Percentiles rank a stretch among this genome's conserved stretches.
Conservation (phyloP, 1,139 yeast genomes). For the Protomyces gravidus region DNA sequence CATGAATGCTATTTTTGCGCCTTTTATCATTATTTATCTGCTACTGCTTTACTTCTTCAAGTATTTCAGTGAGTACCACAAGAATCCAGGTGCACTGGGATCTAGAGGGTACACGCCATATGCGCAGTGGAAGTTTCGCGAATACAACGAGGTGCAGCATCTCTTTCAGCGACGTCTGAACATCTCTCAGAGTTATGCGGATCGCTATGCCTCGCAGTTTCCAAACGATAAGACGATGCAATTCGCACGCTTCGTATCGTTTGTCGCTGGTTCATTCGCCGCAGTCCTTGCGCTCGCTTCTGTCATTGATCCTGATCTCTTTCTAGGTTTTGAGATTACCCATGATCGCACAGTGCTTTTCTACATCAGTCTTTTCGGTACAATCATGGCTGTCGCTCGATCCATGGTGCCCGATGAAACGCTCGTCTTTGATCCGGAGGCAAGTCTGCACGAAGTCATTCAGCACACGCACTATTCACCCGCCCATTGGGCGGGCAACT, state of each 20-base stretch:
- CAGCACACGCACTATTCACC: slow-evolving; percentile 90
- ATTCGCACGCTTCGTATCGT: slow-evolving; percentile 57
- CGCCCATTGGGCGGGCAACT: slow-evolving; percentile 72
- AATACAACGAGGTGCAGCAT: slow-evolving; percentile 87
- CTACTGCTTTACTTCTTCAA: slow-evolving; percentile 77
- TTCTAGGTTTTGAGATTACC: slow-evolving; percentile 82
- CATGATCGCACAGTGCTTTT: slow-evolving; percentile 76
- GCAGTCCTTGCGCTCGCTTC: slow-evolving; percentile 82
- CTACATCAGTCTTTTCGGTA: slow-evolving; percentile 80
- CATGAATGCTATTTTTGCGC: slow-evolving; percentile 74
- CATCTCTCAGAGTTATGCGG: slow-evolving; percentile 72
- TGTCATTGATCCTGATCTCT: slow-evolving; percentile 84
- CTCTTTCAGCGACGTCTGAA: slow-evolving; percentile 73
- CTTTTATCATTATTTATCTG: slow-evolving; percentile 78
- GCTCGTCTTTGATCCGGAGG: slow-evolving; percentile 83
- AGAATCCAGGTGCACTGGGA: slow-evolving; percentile 79
- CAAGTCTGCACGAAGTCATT: slow-evolving; percentile 68
- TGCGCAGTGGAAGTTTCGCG: slow-evolving; percentile 94
- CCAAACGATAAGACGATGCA: slow-evolving; percentile 76
- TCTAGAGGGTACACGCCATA: slow-evolving; percentile 87
- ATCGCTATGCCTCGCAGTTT: slow-evolving; percentile 79
- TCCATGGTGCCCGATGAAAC: slow-evolving; percentile 59
- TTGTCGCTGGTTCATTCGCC: slow-evolving; percentile 81
- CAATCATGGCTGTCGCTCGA: slow-evolving; percentile 69
- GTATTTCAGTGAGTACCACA: slow-evolving; percentile 85